These are phyloP conservation scores for Ambrosiella beaveri DNA, from an alignment of 2,329 filamentous ascomycete species.

Conservation along the genomic window DNA sequence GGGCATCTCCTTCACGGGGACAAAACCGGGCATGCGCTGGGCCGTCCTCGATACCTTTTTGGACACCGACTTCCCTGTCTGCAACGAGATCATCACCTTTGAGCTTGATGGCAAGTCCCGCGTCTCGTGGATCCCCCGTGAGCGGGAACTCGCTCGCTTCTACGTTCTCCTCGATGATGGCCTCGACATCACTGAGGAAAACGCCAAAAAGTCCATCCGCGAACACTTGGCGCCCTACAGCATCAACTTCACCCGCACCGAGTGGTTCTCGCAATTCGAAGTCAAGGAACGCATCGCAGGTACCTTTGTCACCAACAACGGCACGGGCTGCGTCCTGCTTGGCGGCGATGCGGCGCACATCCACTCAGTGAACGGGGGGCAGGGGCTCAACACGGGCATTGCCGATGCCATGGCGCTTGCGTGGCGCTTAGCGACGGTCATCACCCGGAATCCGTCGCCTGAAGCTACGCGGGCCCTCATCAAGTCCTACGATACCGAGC, in stretches of 20 bases:
- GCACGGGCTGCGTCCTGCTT: conserved; percentile 29
- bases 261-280: conserved; percentile 30
- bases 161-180: conserved; percentile 30
- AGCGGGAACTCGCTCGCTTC: conserved; percentile 23
- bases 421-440: conserved; percentile 29
- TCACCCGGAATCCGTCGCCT: conserved; percentile 16
- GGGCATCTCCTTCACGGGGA: conserved; percentile 26
- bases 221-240: conserved; percentile 27
- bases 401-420: conserved; percentile 37
- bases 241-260: conserved; percentile 26
- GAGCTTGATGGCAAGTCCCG: conserved; percentile 28
- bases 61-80: conserved; percentile 30
- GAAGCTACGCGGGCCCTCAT: conserved; percentile 19
- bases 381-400: conserved; percentile 41
- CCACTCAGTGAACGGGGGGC: conserved; percentile 37
- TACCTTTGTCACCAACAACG: conserved; percentile 18
- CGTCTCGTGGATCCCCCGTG: conserved; percentile 31
- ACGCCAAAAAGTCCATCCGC: conserved; percentile 19
- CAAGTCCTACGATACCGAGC: conserved; percentile 27
- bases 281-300: conserved; percentile 26
- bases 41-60: conserved; percentile 31
- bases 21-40: conserved; percentile 33
- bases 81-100: conserved; percentile 31
- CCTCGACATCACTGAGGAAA: conserved; percentile 23
- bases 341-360: conserved; percentile 41